These are phyloP conservation scores for Coprinopsis sp. DNA, from an alignment of 768 basidiomycete species.

Conservation along the genomic window DNA sequence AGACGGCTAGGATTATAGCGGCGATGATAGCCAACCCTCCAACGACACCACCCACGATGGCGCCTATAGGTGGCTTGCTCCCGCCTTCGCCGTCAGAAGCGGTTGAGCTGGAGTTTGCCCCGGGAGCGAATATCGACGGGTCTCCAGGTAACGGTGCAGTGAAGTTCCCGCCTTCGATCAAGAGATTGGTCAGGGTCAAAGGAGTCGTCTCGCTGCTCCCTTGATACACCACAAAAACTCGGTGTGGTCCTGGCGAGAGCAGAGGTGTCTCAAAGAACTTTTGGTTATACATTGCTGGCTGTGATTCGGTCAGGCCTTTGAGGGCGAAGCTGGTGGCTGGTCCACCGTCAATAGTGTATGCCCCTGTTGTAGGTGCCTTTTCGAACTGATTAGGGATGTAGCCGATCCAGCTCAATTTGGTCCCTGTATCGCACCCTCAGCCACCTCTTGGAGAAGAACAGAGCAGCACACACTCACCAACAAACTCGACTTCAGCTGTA, in stretches of 20 bases:
- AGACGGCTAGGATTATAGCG: background rate
- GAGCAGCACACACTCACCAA: no score
- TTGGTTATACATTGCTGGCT: constrained; percentile 15
- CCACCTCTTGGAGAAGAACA: no score
- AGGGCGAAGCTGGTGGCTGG: constrained; percentile 12
- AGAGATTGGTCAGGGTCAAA: constrained; percentile 17
- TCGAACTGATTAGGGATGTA: no score
- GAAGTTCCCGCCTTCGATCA: constrained; percentile 15
- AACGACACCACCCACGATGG: background rate
- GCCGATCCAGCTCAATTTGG: no score
- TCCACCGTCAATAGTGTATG: constrained; percentile 20
- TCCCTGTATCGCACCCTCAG: no score
- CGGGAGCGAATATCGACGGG: background rate
- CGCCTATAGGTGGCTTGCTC: background rate
- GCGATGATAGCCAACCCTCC: background rate
- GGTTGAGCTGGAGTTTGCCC: background rate
- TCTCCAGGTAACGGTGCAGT: background rate
- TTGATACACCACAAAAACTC: constrained; percentile 16
- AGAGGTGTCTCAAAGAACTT: constrained; percentile 16
- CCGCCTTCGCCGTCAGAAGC: background rate
- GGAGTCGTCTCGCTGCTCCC: constrained; percentile 17
- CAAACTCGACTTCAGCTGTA: no score
- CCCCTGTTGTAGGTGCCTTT: constrained; percentile 8
- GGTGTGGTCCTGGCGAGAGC: constrained; percentile 18
- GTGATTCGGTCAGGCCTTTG: constrained; percentile 3